A percentile compares a stretch with the other conserved stretches of the same genome.
Evolutionary conservation across 106 monocot species (phyloP).

Genomic region (Vanilla planifolia): DNA sequence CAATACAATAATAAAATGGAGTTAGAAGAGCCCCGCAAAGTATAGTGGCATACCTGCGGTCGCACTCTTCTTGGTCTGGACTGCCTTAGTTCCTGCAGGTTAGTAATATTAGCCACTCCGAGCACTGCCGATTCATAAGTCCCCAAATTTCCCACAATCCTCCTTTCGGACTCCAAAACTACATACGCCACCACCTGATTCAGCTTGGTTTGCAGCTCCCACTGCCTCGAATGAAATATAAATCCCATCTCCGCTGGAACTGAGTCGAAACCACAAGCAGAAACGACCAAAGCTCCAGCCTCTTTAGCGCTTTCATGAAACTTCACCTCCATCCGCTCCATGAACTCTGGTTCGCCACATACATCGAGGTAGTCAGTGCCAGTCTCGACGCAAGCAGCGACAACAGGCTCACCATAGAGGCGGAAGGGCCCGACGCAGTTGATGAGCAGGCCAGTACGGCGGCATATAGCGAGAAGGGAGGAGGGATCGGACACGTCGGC

Average conservation of each 20-base stretch:
- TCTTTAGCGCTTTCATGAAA: slow-evolving; percentile 46
- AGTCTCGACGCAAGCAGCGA: slow-evolving; percentile 64
- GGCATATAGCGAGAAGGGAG: slow-evolving; percentile 56
- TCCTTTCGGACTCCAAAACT: slow-evolving; percentile 65
- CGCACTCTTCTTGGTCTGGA: slow-evolving; percentile 61
- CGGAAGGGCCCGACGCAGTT: slow-evolving; percentile 93
- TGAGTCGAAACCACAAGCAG: slow-evolving; percentile 93
- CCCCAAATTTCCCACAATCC: slow-evolving; percentile 79
- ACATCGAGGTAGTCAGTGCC: slow-evolving; percentile 89
- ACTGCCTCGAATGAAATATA: slow-evolving; percentile 64
- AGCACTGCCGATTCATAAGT: slow-evolving; percentile 89
- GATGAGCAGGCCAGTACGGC: slow-evolving; percentile 51
- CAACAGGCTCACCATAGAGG: slow-evolving; percentile 68
- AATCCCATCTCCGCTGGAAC: slow-evolving; percentile 87
- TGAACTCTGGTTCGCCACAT: slow-evolving; percentile 95
- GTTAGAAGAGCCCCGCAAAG: neutral
- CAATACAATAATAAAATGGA: neutral
- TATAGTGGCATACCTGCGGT: slow-evolving; percentile 29
- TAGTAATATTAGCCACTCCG: slow-evolving; percentile 61
- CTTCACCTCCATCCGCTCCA: slow-evolving; percentile 77
- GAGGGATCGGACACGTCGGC: slow-evolving; percentile 43
- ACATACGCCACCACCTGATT: slow-evolving; percentile 66
- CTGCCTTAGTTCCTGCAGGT: slow-evolving; percentile 62
- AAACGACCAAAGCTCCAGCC: slow-evolving; percentile 65
- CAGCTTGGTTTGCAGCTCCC: slow-evolving; percentile 32